These are phyloP conservation scores for Fusarium nematophilum DNA, from an alignment of 2,329 filamentous ascomycete genomes.

Conservation along the genomic window DNA sequence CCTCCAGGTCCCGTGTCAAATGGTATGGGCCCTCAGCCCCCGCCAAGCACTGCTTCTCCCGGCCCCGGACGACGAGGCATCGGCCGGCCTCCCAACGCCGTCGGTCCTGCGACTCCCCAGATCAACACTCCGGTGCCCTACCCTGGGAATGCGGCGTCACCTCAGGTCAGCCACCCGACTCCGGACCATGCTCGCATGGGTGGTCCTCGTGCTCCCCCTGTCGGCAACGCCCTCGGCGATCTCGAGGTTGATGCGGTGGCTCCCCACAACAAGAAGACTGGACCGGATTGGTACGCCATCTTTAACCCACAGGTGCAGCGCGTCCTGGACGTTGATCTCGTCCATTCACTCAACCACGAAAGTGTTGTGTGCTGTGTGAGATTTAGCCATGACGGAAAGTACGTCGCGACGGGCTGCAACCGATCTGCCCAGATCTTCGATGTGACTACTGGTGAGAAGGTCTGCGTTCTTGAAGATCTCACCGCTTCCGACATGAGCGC, in stretches of 20 bases:
- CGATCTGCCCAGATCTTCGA: constrained; percentile 99
- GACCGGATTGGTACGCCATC: constrained; percentile 93
- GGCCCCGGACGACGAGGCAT: constrained; percentile 82
- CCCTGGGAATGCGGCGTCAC: constrained; percentile 83
- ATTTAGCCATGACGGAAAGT: constrained; percentile 96
- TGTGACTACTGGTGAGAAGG: constrained; percentile 84
- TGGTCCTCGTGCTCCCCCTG: constrained; percentile 61
- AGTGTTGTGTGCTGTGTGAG: constrained; percentile 98
- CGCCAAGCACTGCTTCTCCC: constrained; percentile 86
- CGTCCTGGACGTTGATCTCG: constrained; percentile 90
- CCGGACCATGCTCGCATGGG: constrained; percentile 70
- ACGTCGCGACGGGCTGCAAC: constrained; percentile 96
- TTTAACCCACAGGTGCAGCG: constrained; percentile 95
- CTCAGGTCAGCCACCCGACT: constrained; percentile 88
- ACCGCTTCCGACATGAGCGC: constrained; percentile 82
- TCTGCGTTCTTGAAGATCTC: constrained; percentile 91
- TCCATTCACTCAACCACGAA: constrained; percentile 92
- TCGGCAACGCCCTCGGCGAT: constrained; percentile 79
- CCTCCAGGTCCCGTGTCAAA: constrained; percentile 68
- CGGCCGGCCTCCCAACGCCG: constrained; percentile 70
- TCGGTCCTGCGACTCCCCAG: constrained; percentile 87
- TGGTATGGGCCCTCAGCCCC: constrained; percentile 85
- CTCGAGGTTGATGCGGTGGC: constrained; percentile 88
- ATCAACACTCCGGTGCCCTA: constrained; percentile 90
- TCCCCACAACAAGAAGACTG: constrained; percentile 87